Base-by-base conservation (phyloP, 2,329 filamentous ascomycete species). In the Penicillium digitatum region DNA sequence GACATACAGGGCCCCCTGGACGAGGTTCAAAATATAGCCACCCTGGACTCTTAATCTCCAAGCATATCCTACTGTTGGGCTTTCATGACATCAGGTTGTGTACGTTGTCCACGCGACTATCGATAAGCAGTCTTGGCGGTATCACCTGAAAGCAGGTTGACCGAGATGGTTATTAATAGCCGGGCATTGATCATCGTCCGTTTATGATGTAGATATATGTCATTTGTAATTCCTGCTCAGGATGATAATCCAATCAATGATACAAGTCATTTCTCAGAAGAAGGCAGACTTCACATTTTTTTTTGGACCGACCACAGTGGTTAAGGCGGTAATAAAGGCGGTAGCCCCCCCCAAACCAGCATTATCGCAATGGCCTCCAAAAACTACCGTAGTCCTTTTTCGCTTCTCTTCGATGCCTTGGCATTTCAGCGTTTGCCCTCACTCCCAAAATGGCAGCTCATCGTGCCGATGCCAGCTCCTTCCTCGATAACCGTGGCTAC, bases 401-500 rank as follows among this genome's bases (percentile, higher is more conserved):
- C 51, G 48, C 43, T 52, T 52, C 40, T 38, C 27, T 27, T 44
- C 22, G 27, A 42, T 49, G 27, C 20, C 35, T 48, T 53, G 16
- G 14, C 39, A 35, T 31, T 42, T 56, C 43, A 12, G 29, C 29
- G 9, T 29, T 20, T 12, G 35, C 27, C 20, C 20, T 48, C 46
- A 55, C 43, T 38, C 37, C 38, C 51, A 59, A 32, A 64, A 82
- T 79, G 75, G 69, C 77, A 47, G 68, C 76, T 68, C 84, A 91
- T 74, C 86, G 87, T 71, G 91, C 91, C 69, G 91, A 96, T 72
- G 90, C 89, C 26, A 80, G 77, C 65, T 76, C 77, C 18, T 78
- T 95, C 72, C 88, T 97, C 71, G 93, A 97, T 77, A 90, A 95
- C 76, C 89, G 93, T 65, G 93, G 93, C 70, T 89, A 89, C 70